These are phyloP conservation scores for Saussurea involucrata DNA, from an alignment of 129 eudicot genomes.

Conservation along the genomic window DNA sequence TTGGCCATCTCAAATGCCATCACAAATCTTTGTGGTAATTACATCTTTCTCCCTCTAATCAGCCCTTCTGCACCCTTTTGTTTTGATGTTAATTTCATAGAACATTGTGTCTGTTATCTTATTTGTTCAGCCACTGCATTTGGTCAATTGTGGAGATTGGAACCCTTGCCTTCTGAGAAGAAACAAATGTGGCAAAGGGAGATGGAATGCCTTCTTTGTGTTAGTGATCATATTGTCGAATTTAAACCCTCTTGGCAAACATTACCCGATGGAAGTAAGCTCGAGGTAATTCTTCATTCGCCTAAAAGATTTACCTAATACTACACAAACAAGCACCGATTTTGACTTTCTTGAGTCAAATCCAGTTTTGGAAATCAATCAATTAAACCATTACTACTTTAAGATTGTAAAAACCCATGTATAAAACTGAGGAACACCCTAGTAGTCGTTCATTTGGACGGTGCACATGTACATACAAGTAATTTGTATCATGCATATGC, in stretches of 20 bases:
- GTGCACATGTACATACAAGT: no score
- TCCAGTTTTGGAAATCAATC: not conserved
- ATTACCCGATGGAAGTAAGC: constrained; percentile 76
- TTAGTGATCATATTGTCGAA: constrained; percentile 91
- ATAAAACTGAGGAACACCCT: no score
- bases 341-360: not conserved
- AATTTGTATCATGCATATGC: no score
- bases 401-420: not conserved
- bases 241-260: constrained; percentile 90
- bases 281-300: constrained; percentile 55
- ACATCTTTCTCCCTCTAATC: not conserved
- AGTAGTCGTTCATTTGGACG: no score
- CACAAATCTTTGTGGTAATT: constrained; percentile 81
- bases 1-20: constrained; percentile 87
- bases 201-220: constrained; percentile 85
- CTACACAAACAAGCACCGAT: not conserved
- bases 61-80: not conserved
- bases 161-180: constrained; percentile 74
- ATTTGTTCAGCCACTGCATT: constrained; percentile 64
- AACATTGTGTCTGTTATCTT: constrained; percentile 2
- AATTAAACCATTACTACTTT: not conserved
- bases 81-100: not conserved
- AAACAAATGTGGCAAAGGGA: constrained; percentile 88
- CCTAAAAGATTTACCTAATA: no score
- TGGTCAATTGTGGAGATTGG: constrained; percentile 95